Base-by-base conservation (phyloP, 2,329 filamentous ascomycete genomes). In the Fusarium goolgardi region DNA sequence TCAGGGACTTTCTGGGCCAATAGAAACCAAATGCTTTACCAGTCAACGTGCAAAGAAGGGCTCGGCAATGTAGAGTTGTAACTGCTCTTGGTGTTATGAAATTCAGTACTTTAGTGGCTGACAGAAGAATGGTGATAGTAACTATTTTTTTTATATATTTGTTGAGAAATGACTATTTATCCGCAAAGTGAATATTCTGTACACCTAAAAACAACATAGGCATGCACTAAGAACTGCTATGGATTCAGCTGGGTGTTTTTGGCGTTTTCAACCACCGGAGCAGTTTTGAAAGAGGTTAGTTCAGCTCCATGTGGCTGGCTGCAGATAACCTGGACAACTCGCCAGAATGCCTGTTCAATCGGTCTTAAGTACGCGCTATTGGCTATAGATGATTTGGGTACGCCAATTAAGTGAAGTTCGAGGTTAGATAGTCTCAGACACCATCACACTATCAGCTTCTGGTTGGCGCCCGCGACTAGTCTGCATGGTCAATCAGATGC, bases 1-100 rank as follows among this genome's bases (percentile, higher is more conserved):
- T 86, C 86, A 0, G 84, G 84, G 2, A 84, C 81, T 32, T 75
- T 78, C 11, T 78, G 75, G 16, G 18, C 25, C 11, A 45, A 32
- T 21, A 4, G 8, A 16, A 18, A 21, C 16, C 3, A 31, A 20
- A 7, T 15, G 3, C 11, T 46, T 21, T 16, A 4, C 5, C 6
- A 76, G 15, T 79, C 63, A 25, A 71, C 52, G 5, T 31, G 15
- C 3, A 5, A 21, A 21, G 12, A 16, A 23, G 32, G 6, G 4
- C 15, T 18, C 18, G 3, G 16, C 6, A 31, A 16, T 21, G 15
- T 2, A 32, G 10, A 32, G 15, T 13, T 8, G 0, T 18, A 16
- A 18, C 3, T 9, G 6, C 37, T 15, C 20, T 3, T 9, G 4
- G 12, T 23, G 16, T 7, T 23, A 3, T 5, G 21, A 40, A n/a